Base-by-base conservation (phyloP, 805 yeast genomes). In the Zygosaccharomyces siamensis region DNA sequence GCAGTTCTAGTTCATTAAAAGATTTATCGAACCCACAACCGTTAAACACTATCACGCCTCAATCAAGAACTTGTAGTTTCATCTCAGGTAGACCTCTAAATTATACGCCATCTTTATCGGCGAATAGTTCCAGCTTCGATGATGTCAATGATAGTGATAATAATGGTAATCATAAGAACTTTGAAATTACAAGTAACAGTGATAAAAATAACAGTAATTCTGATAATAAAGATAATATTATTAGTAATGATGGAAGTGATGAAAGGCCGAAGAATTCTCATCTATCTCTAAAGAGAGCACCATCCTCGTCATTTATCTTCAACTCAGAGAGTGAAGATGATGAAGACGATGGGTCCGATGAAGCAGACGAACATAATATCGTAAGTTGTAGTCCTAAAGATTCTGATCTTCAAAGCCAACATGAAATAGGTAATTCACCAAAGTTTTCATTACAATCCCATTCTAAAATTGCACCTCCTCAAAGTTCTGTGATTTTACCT, bases 301-400 rank as follows among this genome's bases (percentile, higher is more conserved):
- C 55, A 10, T 56, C 65, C 0, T 52, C 58, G 3, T 56, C 58
- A 26, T 64, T 64, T 43, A 59, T 63, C 24, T 61, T 64, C 46
- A 56, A 55, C 39, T 65, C 69, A 2, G 68, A 64, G 30, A 62
- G 67, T 35, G 68, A 59, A 10, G 63, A 56, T 18, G 57, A 49
- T 8, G 57, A 57, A 30, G 54, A 50, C 5, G 52, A 39, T 10
- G 45, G 44, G 11, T 28, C 24, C 8, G 33, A 21, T 43, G 11
- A 26, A n/a, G 32, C 14, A 33, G 20, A 33, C 21, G 37, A 33
- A 14, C 37, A 33, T 33, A 14, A 14, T 5, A 33, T 33, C 11
- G 21, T 33, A 33, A 16, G 20, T 16, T 33, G 20, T 14, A 33
- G 20, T 18, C 20, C 37, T 18, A 33, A 33, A 18, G 37, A 14